phyloP scores from a whole-genome alignment of 1,139 yeast genomes.

The Debaryomyces subglobosus region DNA sequence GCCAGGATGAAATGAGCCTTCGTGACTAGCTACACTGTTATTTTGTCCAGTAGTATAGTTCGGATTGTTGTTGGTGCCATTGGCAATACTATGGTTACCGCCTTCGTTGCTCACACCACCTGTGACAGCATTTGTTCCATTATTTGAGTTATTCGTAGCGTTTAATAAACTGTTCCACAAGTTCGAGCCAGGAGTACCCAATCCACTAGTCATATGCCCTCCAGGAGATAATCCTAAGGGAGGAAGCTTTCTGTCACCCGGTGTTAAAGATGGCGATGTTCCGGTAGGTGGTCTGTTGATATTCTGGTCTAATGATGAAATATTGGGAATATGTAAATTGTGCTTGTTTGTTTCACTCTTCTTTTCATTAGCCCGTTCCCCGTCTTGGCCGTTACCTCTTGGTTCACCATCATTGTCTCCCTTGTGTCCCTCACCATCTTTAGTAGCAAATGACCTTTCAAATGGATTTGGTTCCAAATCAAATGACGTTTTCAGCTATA shows the following conservation, averaged over 20 bases:
- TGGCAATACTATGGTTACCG: not conserved
- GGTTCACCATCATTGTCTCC: constrained; percentile 10
- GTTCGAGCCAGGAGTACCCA: constrained; percentile 51
- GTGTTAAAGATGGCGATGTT: constrained; percentile 61
- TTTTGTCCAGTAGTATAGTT: constrained; percentile 1
- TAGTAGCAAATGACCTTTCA: constrained; percentile 85
- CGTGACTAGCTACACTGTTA: not conserved
- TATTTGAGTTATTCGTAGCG: constrained; percentile 31
- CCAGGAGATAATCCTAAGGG: constrained; percentile 53
- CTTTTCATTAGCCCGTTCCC: constrained; percentile 9
- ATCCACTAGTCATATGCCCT: constrained; percentile 36
- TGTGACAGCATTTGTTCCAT: constrained; percentile 3
- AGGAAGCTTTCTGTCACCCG: constrained; percentile 64
- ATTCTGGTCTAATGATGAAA: constrained; percentile 26
- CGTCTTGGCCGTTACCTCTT: constrained; percentile 10
- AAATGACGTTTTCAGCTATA: constrained; percentile 52
- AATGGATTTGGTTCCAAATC: constrained; percentile 95
- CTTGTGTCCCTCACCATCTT: constrained; percentile 28
- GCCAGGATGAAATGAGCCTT: constrained; percentile 11
- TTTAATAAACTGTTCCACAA: constrained; percentile 51
- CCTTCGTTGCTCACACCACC: constrained; percentile 2
- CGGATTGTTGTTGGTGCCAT: constrained; percentile 8
- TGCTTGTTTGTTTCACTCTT: constrained; percentile 28
- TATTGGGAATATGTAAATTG: constrained; percentile 38
- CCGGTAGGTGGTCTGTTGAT: constrained; percentile 41